Evolutionary conservation across 495 filamentous ascomycete species (phyloP), one percentile per base, ranked within the genome.

Genomic region (Paragyromitra xinjiangensis): DNA sequence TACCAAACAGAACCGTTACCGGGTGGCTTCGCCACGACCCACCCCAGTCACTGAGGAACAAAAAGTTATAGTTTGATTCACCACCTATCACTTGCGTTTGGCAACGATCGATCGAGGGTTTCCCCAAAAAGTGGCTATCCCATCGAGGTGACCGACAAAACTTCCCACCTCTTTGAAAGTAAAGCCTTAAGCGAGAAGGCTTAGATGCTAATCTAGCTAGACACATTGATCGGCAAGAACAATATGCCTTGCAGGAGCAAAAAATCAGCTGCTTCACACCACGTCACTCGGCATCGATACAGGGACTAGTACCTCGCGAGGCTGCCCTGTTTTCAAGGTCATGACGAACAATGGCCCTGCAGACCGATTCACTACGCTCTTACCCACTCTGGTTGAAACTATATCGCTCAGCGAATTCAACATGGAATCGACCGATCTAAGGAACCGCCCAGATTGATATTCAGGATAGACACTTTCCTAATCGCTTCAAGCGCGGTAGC

Each of bases 401-500:
- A 76, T 77, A 55, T 64, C 62, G 50, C 55, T 56, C 58, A 64
- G 50, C 48, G 24, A 14, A 16, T 44, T 6, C 55, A 22, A 8
- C 48, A 56, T 40, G 9, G 42, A 69, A 77, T 77, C 74, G 74
- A 73, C 69, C 74, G 74, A 77, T 77, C 74, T 66, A 59, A 64
- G 29, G 51, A 55, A 55, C 74, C 74, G 74, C n/a, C 74, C 74
- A 24, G 63, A 77, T 77, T 77, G 74, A 77, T 77, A 77, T 77
- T 77, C 69, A 19, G 40, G 74, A 66, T 77, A 77, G 61, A 50
- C 74, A 56, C 69, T 59, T 76, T 59, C 51, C 42, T 59, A 55
- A 56, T 77, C 59, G 29, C 40, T 73, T 67, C 48, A 34, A 45
- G 45, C 26, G 45, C 56, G 4, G 26, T 9, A 40, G 29, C 48